Conservation (phyloP, 73 alveolate species). For the Tetrahymena thermophila region DNA sequence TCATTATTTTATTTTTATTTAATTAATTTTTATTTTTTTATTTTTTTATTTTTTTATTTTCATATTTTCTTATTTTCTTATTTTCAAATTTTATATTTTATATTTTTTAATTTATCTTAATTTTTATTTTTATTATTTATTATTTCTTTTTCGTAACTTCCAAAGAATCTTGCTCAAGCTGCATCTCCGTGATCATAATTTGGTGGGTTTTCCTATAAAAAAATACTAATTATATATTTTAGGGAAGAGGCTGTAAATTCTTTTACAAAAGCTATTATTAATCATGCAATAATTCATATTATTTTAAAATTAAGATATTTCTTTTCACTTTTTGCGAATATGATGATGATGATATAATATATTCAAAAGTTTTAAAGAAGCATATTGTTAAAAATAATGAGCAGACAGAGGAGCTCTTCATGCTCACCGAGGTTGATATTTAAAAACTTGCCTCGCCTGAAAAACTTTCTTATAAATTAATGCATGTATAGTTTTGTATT, state of each 20-base stretch:
- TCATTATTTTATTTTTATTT: background rate
- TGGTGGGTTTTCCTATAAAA: background rate
- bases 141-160: background rate
- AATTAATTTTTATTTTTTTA: background rate
- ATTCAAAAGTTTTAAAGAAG: background rate
- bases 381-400: background rate
- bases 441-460: slow-evolving; percentile 4
- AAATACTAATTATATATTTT: background rate
- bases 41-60: background rate
- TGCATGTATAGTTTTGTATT: background rate
- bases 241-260: slow-evolving; percentile 2
- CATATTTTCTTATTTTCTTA: background rate
- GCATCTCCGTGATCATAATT: background rate
- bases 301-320: background rate
- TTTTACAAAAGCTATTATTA: background rate
- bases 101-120: background rate
- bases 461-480: background rate
- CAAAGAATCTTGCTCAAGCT: background rate
- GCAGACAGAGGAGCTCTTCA: background rate
- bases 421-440: background rate
- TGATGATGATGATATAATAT: background rate
- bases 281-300: background rate
- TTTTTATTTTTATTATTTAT: background rate
- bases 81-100: background rate
- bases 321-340: background rate